Evolutionary conservation across 2,329 filamentous ascomycete species (phyloP), one percentile per base, ranked within the genome.

Genomic region (Microdochium trichocladiopsis): DNA sequence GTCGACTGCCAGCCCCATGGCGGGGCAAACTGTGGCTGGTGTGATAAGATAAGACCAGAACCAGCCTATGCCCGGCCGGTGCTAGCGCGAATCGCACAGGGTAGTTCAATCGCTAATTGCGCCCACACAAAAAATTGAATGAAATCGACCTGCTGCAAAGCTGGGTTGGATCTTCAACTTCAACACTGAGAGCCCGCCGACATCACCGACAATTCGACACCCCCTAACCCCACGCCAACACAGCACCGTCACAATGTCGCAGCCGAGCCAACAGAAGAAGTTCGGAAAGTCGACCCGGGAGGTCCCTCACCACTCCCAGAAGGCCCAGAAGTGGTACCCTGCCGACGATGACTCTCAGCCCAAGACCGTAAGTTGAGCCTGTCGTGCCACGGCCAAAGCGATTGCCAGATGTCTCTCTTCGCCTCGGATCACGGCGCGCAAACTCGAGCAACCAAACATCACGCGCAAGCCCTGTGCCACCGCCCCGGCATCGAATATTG

Each of bases 321-420:
- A 95, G 89, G 93, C 93, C 70, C 86, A 89, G 83, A 97, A 96
- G 83, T 99, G 93, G 90, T 99, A 99, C 82, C 90, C 91, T 75
- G 89, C 90, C 72, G 88, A 95, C 76, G 93, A 96, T 77, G 88
- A 93, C 72, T 73, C 83, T 73, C 79, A 87, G 78, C 83, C 85
- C 70, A 95, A 92, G 86, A 93, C 95, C 89, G 94, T 99, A 84
- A 83, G 91, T 88, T 69, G 51, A 56, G 53, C 58, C 41, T 45
- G 41, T 45, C 6, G 41, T 45, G 41, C 41, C 18, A 45, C n/a
- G n/a, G 18, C 41, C 14, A 18, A 23, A 21, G 6, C n/a, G n/a
- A 45, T 23, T 45, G 41, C 18, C 5, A 18, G n/a, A 45, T 45
- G 41, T 45, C 41, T 45, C 41, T 45, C 41, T 31, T 14, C n/a